Conservation (phyloP, 129 eudicot species). For the Artemisia tridentata region DNA sequence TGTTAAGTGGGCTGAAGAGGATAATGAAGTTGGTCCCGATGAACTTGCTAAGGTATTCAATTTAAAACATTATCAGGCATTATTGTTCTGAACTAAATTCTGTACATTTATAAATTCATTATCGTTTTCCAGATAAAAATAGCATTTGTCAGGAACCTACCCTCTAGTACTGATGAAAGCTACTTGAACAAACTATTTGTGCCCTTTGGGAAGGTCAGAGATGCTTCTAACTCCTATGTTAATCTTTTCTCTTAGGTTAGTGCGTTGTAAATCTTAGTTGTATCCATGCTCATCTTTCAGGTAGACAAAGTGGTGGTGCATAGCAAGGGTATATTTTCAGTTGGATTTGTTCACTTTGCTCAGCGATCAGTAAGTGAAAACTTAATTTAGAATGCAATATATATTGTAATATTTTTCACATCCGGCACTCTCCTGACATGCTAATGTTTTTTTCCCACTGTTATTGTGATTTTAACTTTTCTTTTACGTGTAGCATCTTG, state of each 20-base stretch:
- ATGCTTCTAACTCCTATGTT: neutral
- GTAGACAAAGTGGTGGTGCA: slow-evolving; percentile 70
- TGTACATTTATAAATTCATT: neutral
- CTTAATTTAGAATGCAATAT: neutral
- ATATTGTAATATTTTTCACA: neutral
- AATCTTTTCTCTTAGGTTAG: neutral
- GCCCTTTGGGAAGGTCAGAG: slow-evolving; percentile 64
- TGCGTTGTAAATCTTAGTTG: slow-evolving; percentile 14
- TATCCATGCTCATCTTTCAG: slow-evolving; percentile 44
- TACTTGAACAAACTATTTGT: slow-evolving; percentile 57
- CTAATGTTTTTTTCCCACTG: neutral
- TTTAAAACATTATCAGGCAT: neutral
- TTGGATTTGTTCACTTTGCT: slow-evolving; percentile 73
- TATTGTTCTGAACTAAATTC: slow-evolving; percentile 1
- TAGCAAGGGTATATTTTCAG: slow-evolving; percentile 48
- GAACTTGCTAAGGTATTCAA: slow-evolving; percentile 69
- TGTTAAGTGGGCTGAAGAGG: slow-evolving; percentile 87
- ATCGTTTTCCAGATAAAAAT: slow-evolving; percentile 55
- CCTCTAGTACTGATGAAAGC: slow-evolving; percentile 60
- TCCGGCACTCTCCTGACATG: neutral
- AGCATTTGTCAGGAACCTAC: slow-evolving; percentile 75
- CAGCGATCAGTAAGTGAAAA: slow-evolving; percentile 59
- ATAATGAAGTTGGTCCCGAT: slow-evolving; percentile 51
- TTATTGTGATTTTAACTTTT: slow-evolving; percentile 8
- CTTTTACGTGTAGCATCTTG: slow-evolving; percentile 59